phyloP scores from a whole-genome alignment of 140 eudicot genomes.

The Senecio squalidus region DNA sequence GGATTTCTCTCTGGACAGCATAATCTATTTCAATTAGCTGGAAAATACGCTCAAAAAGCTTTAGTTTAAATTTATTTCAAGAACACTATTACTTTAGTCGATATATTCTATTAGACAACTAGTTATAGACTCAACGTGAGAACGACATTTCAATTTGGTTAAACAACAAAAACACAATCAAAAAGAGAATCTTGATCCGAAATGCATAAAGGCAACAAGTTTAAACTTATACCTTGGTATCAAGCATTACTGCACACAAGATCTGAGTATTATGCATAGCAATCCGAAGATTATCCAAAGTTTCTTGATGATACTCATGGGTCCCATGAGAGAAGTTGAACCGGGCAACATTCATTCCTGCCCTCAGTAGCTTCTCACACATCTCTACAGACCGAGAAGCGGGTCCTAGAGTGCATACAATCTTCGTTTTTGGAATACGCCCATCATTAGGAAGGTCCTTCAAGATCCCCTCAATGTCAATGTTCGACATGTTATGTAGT shows the following conservation, averaged over 20 bases:
- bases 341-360: slow-evolving; percentile 61
- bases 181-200: slow-evolving; percentile 6
- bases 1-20: no score
- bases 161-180: slow-evolving; percentile 10
- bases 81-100: background rate
- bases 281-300: slow-evolving; percentile 40
- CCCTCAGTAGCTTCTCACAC: slow-evolving; percentile 57
- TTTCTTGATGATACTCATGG: slow-evolving; percentile 58
- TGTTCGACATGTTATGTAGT: slow-evolving; percentile 34
- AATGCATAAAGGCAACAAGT: slow-evolving; percentile 1
- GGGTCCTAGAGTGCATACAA: slow-evolving; percentile 57
- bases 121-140: background rate
- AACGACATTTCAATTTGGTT: background rate
- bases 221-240: slow-evolving; percentile 39
- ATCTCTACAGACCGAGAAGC: slow-evolving; percentile 50
- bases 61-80: background rate
- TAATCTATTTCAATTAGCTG: no score
- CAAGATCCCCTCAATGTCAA: slow-evolving; percentile 44
- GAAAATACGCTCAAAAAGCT: background rate
- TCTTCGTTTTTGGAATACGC: slow-evolving; percentile 44
- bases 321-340: slow-evolving; percentile 61
- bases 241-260: slow-evolving; percentile 58
- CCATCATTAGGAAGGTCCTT: slow-evolving; percentile 44
- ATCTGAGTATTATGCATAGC: slow-evolving; percentile 58
- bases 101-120: background rate